A percentile compares a stretch with the other conserved stretches of the same genome.
Evolutionary conservation across 2,329 filamentous ascomycete species (phyloP).

Genomic region (Xylaria sp.): DNA sequence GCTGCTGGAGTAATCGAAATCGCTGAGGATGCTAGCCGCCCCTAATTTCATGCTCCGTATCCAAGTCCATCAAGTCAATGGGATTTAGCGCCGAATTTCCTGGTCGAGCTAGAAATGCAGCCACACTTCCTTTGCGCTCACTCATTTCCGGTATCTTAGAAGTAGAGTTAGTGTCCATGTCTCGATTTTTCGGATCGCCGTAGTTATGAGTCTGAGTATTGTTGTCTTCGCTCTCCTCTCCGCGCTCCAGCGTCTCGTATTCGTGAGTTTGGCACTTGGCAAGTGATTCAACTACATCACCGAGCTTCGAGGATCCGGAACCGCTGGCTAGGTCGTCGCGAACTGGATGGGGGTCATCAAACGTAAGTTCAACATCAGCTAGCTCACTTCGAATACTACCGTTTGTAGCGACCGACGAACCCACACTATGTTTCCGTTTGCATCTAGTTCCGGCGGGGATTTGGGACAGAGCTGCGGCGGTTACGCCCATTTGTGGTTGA

Average conservation of each 20-base stretch:
- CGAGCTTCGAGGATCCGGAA: conserved; percentile 30
- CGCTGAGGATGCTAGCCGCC: conserved; percentile 20
- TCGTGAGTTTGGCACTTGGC: conserved; percentile 39
- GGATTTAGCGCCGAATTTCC: conserved; percentile 38
- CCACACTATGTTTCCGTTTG: conserved; percentile 47
- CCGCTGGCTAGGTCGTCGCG: conserved; percentile 28
- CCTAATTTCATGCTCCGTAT: conserved; percentile 38
- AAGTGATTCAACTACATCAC: conserved; percentile 41
- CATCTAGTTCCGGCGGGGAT: conserved; percentile 23
- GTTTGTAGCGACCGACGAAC: conserved; percentile 49
- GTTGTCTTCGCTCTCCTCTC: conserved; percentile 40
- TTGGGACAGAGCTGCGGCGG: conserved; percentile 38
- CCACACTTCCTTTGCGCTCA: conserved; percentile 50
- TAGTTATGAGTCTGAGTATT: conserved; percentile 7
- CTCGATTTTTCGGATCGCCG: conserved; percentile 36
- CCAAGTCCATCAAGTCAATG: conserved; percentile 55
- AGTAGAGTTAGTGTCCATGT: conserved; percentile 8
- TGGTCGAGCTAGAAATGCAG: conserved; percentile 45
- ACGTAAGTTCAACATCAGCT: conserved; percentile 45
- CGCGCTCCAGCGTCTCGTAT: conserved; percentile 1
- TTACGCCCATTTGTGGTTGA: conserved; percentile 27
- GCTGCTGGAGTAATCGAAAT: conserved; percentile 3
- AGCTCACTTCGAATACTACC: conserved; percentile 45
- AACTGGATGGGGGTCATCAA: conserved; percentile 34
- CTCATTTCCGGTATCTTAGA: conserved; percentile 59